phyloP scores from a whole-genome alignment of 2,329 filamentous ascomycete species.

The Paramyrothecium sp. region DNA sequence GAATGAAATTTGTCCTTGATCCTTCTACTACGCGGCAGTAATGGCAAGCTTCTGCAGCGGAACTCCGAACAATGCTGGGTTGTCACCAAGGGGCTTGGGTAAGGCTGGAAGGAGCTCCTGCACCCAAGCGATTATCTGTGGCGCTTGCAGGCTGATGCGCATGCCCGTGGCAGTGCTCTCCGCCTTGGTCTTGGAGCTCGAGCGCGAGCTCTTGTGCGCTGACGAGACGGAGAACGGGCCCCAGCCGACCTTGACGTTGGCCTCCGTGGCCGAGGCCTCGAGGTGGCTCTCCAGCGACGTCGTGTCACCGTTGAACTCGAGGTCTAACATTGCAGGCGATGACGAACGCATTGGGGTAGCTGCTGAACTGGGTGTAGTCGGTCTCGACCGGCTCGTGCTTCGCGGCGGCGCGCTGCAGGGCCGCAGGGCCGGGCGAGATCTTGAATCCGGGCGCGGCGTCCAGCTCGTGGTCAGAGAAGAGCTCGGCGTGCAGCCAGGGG shows the following conservation, averaged over 20 bases:
- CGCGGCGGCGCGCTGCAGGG: neutral
- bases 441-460: neutral
- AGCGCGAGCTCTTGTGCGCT: neutral
- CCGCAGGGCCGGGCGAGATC: neutral
- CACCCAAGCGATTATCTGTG: neutral
- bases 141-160: neutral
- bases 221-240: constrained; percentile 3
- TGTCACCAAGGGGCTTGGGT: neutral
- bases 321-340: constrained; percentile 4
- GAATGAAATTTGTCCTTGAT: too few relatives aligned
- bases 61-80: neutral
- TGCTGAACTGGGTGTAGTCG: constrained; percentile 4
- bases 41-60: too few relatives aligned
- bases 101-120: neutral
- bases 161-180: constrained; percentile 5
- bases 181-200: constrained; percentile 6
- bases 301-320: constrained; percentile 2
- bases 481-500: constrained; percentile 1
- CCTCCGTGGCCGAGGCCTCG: neutral
- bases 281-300: constrained; percentile 2
- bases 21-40: too few relatives aligned
- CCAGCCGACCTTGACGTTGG: constrained; percentile 3
- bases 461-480: neutral
- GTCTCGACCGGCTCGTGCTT: neutral
- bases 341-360: constrained; percentile 5